phyloP scores from a whole-genome alignment of 2,329 filamentous ascomycete species.

The Alternaria incomplexa region DNA sequence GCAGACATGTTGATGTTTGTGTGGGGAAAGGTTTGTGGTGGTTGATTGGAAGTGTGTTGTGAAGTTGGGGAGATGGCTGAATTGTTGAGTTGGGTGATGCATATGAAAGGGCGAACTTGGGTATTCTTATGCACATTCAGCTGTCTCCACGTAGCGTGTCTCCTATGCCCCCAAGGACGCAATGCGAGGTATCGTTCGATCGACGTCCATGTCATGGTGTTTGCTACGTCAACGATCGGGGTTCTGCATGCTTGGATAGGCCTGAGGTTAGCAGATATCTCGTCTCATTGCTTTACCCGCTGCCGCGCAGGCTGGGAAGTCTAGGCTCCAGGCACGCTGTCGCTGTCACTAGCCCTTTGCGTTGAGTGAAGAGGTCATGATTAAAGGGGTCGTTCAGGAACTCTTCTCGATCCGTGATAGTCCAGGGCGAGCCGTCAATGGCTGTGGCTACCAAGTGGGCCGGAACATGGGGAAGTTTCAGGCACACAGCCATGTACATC shows the following conservation, averaged over 20 bases:
- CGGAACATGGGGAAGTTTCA: constrained; percentile 5
- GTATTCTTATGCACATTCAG: constrained; percentile 5
- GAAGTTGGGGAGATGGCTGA: neutral
- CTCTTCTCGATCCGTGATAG: neutral
- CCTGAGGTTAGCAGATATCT: neutral
- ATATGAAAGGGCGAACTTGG: neutral
- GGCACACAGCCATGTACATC: neutral
- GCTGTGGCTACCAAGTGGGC: neutral
- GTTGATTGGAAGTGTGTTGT: neutral
- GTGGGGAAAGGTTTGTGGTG: neutral
- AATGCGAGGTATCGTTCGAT: constrained; percentile 3
- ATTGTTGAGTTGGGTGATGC: neutral
- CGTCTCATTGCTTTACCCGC: neutral
- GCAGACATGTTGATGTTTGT: constrained; percentile 47
- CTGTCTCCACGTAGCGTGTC: neutral
- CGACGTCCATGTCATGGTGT: neutral
- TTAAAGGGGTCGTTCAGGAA: neutral
- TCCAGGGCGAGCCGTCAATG: neutral
- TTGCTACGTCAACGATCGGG: constrained; percentile 16
- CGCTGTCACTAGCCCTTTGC: constrained; percentile 1
- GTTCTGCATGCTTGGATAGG: neutral
- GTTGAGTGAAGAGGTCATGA: constrained; percentile 3
- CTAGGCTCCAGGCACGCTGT: neutral
- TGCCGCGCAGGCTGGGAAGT: neutral
- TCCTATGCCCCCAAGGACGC: neutral